A percentile compares a stretch with the other conserved stretches of the same genome.
phyloP scores from a whole-genome alignment of 371 early-diverging fungal species.

The Entomophthora muscae region DNA sequence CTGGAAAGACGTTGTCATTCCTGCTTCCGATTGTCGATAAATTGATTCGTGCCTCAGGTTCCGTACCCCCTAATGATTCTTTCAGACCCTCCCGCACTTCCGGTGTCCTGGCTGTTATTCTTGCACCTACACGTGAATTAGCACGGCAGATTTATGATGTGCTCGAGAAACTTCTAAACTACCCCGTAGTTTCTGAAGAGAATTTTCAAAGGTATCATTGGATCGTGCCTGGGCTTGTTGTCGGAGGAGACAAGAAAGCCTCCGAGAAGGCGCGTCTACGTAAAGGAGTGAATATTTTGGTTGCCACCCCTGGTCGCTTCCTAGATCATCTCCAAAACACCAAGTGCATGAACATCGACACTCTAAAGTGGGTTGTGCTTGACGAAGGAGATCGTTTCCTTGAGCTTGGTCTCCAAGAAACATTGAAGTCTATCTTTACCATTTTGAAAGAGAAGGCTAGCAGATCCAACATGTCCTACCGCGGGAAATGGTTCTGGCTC shows the following conservation, averaged over 20 bases:
- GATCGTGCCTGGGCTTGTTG: conserved; percentile 82
- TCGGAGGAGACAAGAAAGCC: conserved; percentile 83
- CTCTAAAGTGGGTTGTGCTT: conserved; percentile 77
- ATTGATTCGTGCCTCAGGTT: conserved; percentile 17
- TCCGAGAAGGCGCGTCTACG: conserved; percentile 83
- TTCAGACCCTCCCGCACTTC: conserved; percentile 24
- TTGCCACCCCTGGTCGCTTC: conserved; percentile 96
- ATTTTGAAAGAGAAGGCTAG: conserved; percentile 33
- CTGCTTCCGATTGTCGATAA: conserved; percentile 64
- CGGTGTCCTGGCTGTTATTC: conserved; percentile 65
- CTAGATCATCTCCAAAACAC: conserved; percentile 91
- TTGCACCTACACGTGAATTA: conserved; percentile 96
- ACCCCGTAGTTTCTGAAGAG: conserved; percentile 15
- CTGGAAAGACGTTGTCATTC: conserved; percentile 96
- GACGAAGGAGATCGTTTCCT: conserved; percentile 98
- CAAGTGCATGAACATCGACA: conserved; percentile 46
- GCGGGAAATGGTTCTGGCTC: conserved; percentile 7
- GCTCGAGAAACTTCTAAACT: conserved; percentile 39
- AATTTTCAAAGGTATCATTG: conserved; percentile 49
- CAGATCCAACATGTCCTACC: conserved; percentile 9
- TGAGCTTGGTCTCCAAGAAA: conserved; percentile 92
- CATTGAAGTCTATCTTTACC: conserved; percentile 62
- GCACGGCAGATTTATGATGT: conserved; percentile 87
- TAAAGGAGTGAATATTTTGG: conserved; percentile 83
- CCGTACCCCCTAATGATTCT: conserved; percentile 9